phyloP scores from a whole-genome alignment of 2,329 filamentous ascomycete genomes.

The Fusarium oligoseptatum region DNA sequence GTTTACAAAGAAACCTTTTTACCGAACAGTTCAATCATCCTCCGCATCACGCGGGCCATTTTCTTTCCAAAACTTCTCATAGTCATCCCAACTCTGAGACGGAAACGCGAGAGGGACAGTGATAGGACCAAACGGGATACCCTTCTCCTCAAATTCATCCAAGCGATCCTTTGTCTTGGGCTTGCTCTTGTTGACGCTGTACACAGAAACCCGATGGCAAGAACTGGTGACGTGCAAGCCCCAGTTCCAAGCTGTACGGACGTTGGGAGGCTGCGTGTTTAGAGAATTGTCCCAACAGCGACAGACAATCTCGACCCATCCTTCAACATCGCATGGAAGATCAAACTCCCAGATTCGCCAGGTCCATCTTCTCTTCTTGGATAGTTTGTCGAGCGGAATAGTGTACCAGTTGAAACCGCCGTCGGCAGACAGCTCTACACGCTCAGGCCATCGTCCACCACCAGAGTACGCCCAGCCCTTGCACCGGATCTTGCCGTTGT shows the following conservation, averaged over 20 bases:
- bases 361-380: conserved; percentile 71
- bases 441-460: conserved; percentile 70
- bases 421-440: conserved; percentile 74
- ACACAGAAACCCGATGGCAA: conserved; percentile 71
- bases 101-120: conserved; percentile 66
- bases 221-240: conserved; percentile 74
- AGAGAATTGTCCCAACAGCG: conserved; percentile 73
- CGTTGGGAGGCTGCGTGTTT: conserved; percentile 70
- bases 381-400: conserved; percentile 71
- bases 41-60: conserved; percentile 47
- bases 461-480: conserved; percentile 72
- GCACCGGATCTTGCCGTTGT: conserved; percentile 69
- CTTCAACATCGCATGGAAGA: conserved; percentile 72
- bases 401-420: conserved; percentile 75
- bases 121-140: conserved; percentile 63
- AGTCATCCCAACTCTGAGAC: conserved; percentile 63
- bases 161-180: conserved; percentile 63
- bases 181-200: conserved; percentile 70
- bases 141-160: conserved; percentile 63
- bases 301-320: conserved; percentile 70
- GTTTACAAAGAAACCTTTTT: not conserved
- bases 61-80: conserved; percentile 51
- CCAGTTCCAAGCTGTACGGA: conserved; percentile 73
- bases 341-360: conserved; percentile 76
- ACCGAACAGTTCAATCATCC: conserved; percentile 19